A percentile compares a stretch with the other conserved stretches of the same genome.
These are phyloP conservation scores for Helotiales sp. DNA, from an alignment of 2,329 filamentous ascomycete genomes.

Conservation along the genomic window DNA sequence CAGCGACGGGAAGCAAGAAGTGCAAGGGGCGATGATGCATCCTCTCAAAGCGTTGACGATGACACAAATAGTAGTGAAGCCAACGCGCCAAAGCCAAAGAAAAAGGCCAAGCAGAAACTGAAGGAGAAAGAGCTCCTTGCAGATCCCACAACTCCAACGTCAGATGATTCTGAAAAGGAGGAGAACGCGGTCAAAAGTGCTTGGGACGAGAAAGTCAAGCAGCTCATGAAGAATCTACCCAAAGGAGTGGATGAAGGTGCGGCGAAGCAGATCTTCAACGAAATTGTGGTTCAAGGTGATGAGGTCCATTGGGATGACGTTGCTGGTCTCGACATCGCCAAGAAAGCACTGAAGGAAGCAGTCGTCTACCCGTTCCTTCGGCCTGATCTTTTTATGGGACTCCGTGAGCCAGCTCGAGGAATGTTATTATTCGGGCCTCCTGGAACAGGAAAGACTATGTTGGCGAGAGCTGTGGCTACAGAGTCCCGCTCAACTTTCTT, in stretches of 20 bases:
- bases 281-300: constrained; percentile 92
- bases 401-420: constrained; percentile 88
- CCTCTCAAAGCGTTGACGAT: constrained; percentile 35
- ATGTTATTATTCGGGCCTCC: constrained; percentile 97
- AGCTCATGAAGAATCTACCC: constrained; percentile 75
- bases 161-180: constrained; percentile 46
- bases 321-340: constrained; percentile 85
- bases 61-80: constrained; percentile 31
- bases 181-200: constrained; percentile 46
- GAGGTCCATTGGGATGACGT: constrained; percentile 95
- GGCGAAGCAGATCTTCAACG: constrained; percentile 90
- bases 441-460: constrained; percentile 98
- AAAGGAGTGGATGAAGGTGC: constrained; percentile 78
- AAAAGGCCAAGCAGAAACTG: constrained; percentile 33
- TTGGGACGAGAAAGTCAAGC: constrained; percentile 62
- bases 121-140: constrained; percentile 37
- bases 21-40: constrained; percentile 27
- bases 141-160: constrained; percentile 44
- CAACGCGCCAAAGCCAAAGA: constrained; percentile 24
- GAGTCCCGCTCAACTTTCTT: constrained; percentile 96
- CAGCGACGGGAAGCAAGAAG: constrained; percentile 25
- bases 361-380: constrained; percentile 96
- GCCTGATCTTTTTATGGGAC: constrained; percentile 91
- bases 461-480: constrained; percentile 90
- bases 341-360: constrained; percentile 88